Evolutionary conservation across 805 yeast genomes (phyloP), one percentile per base, ranked within the genome.

Genomic region (Ogataea pini): DNA sequence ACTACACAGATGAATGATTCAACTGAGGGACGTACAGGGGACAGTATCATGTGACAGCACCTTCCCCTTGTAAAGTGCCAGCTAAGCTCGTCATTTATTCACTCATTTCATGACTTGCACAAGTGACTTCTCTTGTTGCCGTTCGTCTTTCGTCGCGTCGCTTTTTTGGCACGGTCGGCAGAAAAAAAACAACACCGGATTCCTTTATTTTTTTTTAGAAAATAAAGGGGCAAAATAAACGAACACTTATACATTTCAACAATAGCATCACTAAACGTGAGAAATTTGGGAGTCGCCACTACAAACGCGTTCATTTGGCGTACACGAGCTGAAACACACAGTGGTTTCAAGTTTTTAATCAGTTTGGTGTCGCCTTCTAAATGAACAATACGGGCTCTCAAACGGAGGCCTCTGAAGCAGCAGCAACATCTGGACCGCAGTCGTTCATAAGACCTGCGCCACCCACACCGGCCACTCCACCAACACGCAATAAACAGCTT

Each of bases 351-450:
- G 14, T 27, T 18, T 17, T 3, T 5, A 12, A 24, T 22, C 8
- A 39, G 33, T 39, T 28, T 16, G 34, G 25, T 12, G 28, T 19
- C 33, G 22, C 29, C 33, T 13, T 18, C 7, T 27, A 27, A 39
- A 39, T 39, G 42, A 39, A 29, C 42, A 39, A 39, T 39, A 27
- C 42, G 42, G 42, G 42, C 42, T 28, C 42, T 16, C 42, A 39
- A 9, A 27, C 42, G 25, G 19, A 39, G 33, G 32, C 42, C 16
- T 39, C 33, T 25, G 34, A 39, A 39, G 42, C 42, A 18, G 33
- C 42, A 39, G 22, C 31, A 27, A 29, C 42, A 13, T 19, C 39
- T 12, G 39, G n/a, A 19, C 39, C 24, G 13, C 39, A 19, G 28
- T n/a, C 17, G 16, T n/a, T 22, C 9, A 24, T 19, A 3, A 36